phyloP scores from a whole-genome alignment of 2,329 filamentous ascomycete species.

The Aspergillus novoparasiticus region DNA sequence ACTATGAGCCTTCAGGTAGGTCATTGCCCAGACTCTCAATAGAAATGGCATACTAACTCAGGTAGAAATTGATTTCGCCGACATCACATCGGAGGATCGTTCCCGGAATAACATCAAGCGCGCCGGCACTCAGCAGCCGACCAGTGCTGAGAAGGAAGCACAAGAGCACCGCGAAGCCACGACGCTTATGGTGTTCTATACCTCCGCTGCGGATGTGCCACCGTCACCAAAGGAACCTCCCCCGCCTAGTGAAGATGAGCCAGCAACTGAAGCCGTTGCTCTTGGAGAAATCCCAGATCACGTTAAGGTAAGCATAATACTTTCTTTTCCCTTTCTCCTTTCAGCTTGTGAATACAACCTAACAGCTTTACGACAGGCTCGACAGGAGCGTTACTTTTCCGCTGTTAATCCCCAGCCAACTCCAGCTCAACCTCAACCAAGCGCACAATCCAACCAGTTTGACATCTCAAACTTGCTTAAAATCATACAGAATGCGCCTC shows the following conservation, averaged over 20 bases:
- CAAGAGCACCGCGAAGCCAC: constrained; percentile 51
- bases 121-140: constrained; percentile 42
- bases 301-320: constrained; percentile 37
- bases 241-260: constrained; percentile 40
- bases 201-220: constrained; percentile 49
- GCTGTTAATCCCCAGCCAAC: constrained; percentile 36
- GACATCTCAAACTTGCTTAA: constrained; percentile 47
- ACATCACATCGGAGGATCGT: constrained; percentile 37
- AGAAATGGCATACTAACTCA: constrained; percentile 13
- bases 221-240: constrained; percentile 51
- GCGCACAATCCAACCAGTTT: constrained; percentile 29
- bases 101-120: constrained; percentile 45
- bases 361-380: constrained; percentile 31
- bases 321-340: no score
- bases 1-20: constrained; percentile 38
- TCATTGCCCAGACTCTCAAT: background rate
- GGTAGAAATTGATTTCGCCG: constrained; percentile 43
- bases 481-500: constrained; percentile 39
- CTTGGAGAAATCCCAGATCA: constrained; percentile 49
- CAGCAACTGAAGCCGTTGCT: constrained; percentile 33
- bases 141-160: constrained; percentile 44
- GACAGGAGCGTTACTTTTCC: constrained; percentile 46
- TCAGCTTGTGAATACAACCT: background rate
- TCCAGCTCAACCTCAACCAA: constrained; percentile 26
- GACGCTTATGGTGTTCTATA: constrained; percentile 53